Percentiles rank a stretch among this genome's conserved stretches.
Evolutionary conservation across 1,284 basidiomycete genomes (phyloP).

Genomic region (Flammula alnicola): DNA sequence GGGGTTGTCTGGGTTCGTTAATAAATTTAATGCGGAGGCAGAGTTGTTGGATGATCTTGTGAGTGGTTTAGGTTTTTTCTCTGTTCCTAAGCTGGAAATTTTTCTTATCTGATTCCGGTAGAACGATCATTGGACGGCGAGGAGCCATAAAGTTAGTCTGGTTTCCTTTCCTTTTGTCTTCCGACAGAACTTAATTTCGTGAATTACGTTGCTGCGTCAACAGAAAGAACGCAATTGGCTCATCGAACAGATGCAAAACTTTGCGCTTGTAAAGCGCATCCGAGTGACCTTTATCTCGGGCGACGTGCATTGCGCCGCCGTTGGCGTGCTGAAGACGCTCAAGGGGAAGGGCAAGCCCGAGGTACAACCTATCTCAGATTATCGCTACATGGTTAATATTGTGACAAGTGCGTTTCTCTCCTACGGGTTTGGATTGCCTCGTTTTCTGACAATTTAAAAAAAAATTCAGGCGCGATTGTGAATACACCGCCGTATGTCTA

Average conservation of each 20-base stretch:
- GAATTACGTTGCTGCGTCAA: neutral
- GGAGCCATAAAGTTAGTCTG: conserved; percentile 70
- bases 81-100: neutral
- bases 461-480: conserved; percentile 82
- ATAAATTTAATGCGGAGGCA: conserved; percentile 91
- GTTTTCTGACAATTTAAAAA: no score
- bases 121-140: conserved; percentile 92
- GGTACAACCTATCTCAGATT: conserved; percentile 60
- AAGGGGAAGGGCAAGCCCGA: conserved; percentile 53
- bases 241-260: conserved; percentile 76
- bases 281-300: conserved; percentile 88
- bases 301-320: conserved; percentile 90
- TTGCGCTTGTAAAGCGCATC: conserved; percentile 63
- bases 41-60: conserved; percentile 92
- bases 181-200: neutral
- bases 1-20: conserved; percentile 81
- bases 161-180: neutral
- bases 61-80: conserved; percentile 24
- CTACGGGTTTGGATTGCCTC: no score
- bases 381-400: conserved; percentile 88
- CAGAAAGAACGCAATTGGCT: conserved; percentile 92
- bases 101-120: conserved; percentile 27
- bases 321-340: conserved; percentile 78
- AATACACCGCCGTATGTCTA: conserved; percentile 73
- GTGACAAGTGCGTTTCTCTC: conserved; percentile 60